These are phyloP conservation scores for Suhomyces guaymorum DNA, from an alignment of 1,139 yeast genomes.

Conservation along the genomic window DNA sequence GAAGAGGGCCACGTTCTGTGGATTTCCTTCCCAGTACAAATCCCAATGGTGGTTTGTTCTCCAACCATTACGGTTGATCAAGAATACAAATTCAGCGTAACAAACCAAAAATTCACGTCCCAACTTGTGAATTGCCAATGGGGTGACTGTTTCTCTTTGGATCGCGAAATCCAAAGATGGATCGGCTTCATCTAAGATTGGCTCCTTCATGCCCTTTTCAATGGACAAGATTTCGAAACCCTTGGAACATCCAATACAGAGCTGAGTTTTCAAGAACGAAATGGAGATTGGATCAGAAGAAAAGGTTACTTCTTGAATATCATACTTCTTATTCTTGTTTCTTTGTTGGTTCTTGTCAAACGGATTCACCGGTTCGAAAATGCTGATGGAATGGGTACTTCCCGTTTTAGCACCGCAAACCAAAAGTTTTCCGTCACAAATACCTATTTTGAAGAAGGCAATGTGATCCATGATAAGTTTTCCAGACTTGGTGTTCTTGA, in stretches of 20 bases:
- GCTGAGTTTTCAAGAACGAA: constrained; percentile 81
- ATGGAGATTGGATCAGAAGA: constrained; percentile 89
- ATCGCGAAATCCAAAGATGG: constrained; percentile 96
- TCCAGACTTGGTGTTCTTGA: constrained; percentile 71
- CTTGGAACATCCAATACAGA: constrained; percentile 93
- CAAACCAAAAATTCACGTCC: constrained; percentile 85
- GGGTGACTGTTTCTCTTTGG: constrained; percentile 75
- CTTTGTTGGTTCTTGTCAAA: constrained; percentile 57
- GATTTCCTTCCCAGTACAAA: constrained; percentile 95
- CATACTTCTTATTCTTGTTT: constrained; percentile 65
- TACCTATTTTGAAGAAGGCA: constrained; percentile 87
- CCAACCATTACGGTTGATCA: constrained; percentile 95
- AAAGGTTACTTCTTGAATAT: constrained; percentile 74
- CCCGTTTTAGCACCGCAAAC: constrained; percentile 88
- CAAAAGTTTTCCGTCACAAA: constrained; percentile 83
- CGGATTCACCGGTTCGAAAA: constrained; percentile 73
- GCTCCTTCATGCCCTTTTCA: constrained; percentile 74
- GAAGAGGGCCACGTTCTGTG: constrained; percentile 88
- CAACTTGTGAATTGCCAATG: constrained; percentile 86
- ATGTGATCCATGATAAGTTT: constrained; percentile 83
- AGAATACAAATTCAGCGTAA: constrained; percentile 90
- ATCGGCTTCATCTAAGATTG: constrained; percentile 90
- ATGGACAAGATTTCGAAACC: constrained; percentile 93
- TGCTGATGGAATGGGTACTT: constrained; percentile 73
- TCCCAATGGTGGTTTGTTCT: constrained; percentile 92